Evolutionary conservation across 2,329 filamentous ascomycete species (phyloP), one percentile per base, ranked within the genome.

Genomic region (Chaetomiaceae sp.): DNA sequence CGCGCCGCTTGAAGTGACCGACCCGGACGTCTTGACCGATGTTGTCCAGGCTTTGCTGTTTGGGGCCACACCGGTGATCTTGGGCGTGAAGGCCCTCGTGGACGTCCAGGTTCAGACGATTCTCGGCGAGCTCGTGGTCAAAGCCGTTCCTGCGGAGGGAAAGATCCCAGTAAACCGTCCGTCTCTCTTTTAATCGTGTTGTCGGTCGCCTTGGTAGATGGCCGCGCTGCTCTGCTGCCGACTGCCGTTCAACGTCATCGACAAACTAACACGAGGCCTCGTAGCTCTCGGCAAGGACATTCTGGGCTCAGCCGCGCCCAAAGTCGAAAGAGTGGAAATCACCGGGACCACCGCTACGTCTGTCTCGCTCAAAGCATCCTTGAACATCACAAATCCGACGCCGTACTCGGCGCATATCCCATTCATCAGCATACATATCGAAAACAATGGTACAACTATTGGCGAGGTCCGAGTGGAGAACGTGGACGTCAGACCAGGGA

Each of bases 311-410:
- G 67, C 75, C 51, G 70, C 63, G 50, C 86, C 88, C 14, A 76
- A 81, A 56, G 71, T 95, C 48, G 80, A 81, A 46, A 80, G 84
- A 50, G 67, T 97, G 29, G 75, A 76, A 53, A 79, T 97, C 47
- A 61, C 85, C 33, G 79, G 85, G 46, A 94, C 89, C 0, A 83
- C 84, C 1, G 69, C 76, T 29, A 79, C 80, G 3, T 85, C 85
- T 3, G 72, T 96, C 38, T 79, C 76, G 17, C 68, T 97, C 29
- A 73, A 81, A 58, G 85, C 86, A 12, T 68, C 72, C 32, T 74
- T 95, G 58, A 95, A 93, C 61, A 75, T 95, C 50, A 94, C 87
- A 4, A 98, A 98, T 60, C 90, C 91, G 1, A 95, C 90, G 0
- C 76, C 83, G 4, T 96, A 97, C 63, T 83, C 86, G 4, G 90